phyloP scores from a whole-genome alignment of 345 rosid species.

The Populus simonii region DNA sequence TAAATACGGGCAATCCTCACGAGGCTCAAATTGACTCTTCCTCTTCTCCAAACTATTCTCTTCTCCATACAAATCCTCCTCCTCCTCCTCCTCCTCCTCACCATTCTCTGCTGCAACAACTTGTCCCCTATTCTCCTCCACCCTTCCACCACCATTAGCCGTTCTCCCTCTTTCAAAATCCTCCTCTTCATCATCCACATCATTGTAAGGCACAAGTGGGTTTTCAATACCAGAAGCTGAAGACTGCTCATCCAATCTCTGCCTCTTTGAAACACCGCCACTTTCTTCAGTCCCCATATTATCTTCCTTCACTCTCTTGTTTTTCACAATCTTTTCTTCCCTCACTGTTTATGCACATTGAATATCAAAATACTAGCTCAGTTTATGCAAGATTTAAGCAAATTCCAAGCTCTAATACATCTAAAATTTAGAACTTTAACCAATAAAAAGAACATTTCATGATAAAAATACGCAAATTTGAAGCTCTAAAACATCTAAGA shows the following conservation, averaged over 20 bases:
- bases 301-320: constrained; percentile 32
- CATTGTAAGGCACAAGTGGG: constrained; percentile 64
- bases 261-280: constrained; percentile 45
- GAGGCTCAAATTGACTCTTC: constrained; percentile 59
- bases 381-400: not conserved
- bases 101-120: constrained; percentile 19
- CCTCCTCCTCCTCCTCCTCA: constrained; percentile 29
- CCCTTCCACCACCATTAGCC: constrained; percentile 9
- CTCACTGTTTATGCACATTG: not conserved
- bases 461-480: not conserved
- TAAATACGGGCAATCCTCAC: constrained; percentile 94
- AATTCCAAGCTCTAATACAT: not conserved
- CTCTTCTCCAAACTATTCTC: constrained; percentile 27
- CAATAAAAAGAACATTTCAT: not conserved
- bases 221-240: constrained; percentile 38
- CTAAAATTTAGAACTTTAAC: not conserved
- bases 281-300: constrained; percentile 38
- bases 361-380: not conserved
- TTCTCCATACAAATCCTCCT: constrained; percentile 18
- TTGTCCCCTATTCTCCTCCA: constrained; percentile 8
- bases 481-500: not conserved
- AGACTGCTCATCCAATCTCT: constrained; percentile 33
- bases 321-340: constrained; percentile 33
- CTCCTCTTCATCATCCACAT: constrained; percentile 73
- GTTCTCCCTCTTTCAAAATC: constrained; percentile 29